Percentiles rank a stretch among this genome's conserved stretches.
These are phyloP conservation scores for Ophiostoma sp. DNA, from an alignment of 2,329 filamentous ascomycete genomes.

Conservation along the genomic window DNA sequence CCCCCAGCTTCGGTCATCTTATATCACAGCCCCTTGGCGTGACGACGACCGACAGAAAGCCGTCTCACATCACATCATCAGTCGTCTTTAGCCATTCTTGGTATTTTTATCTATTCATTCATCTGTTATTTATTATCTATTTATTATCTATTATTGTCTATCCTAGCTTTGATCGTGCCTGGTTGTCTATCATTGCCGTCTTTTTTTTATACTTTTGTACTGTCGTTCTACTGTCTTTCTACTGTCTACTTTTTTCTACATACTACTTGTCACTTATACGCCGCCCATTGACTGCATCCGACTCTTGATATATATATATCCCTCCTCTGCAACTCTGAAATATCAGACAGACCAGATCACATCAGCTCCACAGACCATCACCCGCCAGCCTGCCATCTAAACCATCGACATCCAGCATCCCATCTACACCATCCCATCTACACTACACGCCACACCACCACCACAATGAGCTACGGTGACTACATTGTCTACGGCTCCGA, in stretches of 20 bases:
- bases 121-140: not conserved
- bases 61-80: not conserved
- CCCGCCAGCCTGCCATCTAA: not conserved
- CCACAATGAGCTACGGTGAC: constrained; percentile 17
- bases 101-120: not conserved
- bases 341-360: not conserved
- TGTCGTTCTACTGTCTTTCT: not conserved
- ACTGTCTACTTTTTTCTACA: no score
- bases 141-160: not conserved
- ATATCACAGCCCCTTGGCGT: constrained; percentile 3
- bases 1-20: not conserved
- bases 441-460: not conserved
- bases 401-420: not conserved
- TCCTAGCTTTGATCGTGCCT: not conserved
- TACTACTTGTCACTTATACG: not conserved
- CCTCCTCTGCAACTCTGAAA: not conserved
- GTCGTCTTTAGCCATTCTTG: not conserved
- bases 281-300: not conserved
- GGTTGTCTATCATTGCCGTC: not conserved
- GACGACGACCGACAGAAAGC: not conserved
- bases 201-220: not conserved
- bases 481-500: constrained; percentile 41
- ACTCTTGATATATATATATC: constrained; percentile 8
- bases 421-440: not conserved
- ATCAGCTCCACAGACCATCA: not conserved